Percentiles rank a stretch among this genome's conserved stretches.
Evolutionary conservation across 208 protist genomes (phyloP).

Genomic region (Trypanosomatidae sp.): DNA sequence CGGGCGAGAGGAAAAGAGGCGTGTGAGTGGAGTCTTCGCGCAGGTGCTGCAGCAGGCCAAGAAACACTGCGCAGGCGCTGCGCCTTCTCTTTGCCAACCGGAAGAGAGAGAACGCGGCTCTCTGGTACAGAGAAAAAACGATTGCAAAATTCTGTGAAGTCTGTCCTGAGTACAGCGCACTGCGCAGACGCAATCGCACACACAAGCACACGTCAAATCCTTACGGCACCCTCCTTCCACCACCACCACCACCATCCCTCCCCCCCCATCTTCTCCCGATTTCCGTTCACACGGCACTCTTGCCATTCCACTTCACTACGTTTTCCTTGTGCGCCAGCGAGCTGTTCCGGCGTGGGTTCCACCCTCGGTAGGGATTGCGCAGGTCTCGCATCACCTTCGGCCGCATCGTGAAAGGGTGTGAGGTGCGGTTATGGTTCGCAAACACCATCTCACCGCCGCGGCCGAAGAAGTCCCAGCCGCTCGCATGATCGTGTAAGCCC

Average conservation of each 20-base stretch:
- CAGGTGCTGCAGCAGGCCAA: neutral
- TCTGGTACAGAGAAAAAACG: neutral
- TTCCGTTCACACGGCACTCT: conserved; percentile 56
- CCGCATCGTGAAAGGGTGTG: conserved; percentile 71
- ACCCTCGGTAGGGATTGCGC: conserved; percentile 77
- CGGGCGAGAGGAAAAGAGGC: neutral
- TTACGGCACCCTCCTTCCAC: neutral
- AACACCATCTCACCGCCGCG: conserved; percentile 89
- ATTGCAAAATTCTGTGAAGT: neutral
- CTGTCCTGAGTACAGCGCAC: neutral
- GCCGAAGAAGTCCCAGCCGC: conserved; percentile 83
- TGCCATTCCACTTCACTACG: conserved; percentile 87
- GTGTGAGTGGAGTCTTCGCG: neutral
- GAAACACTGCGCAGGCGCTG: neutral
- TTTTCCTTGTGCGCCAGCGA: conserved; percentile 78
- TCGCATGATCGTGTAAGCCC: conserved; percentile 81
- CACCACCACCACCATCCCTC: no score
- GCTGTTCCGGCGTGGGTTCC: conserved; percentile 79
- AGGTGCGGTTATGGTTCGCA: conserved; percentile 50
- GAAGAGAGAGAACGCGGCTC: neutral
- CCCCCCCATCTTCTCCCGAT: no score
- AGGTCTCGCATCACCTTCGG: conserved; percentile 86
- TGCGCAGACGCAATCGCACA: neutral
- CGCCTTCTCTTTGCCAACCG: neutral
- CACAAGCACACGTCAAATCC: neutral